phyloP scores from a whole-genome alignment of 73 alveolate species.

The Paramecium tetraurelia region DNA sequence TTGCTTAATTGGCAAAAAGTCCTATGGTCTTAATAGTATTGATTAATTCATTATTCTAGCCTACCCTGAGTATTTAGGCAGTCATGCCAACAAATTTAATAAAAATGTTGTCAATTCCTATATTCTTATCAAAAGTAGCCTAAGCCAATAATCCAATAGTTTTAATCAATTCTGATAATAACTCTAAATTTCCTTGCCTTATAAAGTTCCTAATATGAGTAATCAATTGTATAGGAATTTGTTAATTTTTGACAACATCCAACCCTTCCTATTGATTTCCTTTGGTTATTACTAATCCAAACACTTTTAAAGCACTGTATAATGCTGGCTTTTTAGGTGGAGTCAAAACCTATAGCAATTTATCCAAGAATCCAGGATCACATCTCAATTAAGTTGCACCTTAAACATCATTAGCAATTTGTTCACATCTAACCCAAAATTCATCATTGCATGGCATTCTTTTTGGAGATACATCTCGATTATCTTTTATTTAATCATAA shows the following conservation, averaged over 20 bases:
- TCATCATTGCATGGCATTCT: conserved; percentile 77
- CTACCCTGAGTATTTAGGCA: not conserved
- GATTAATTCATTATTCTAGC: conserved; percentile 20
- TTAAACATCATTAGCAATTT: conserved; percentile 81
- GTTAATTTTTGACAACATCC: conserved; percentile 89
- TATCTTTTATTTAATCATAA: conserved; percentile 54
- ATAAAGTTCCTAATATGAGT: conserved; percentile 60
- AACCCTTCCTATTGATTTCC: conserved; percentile 78
- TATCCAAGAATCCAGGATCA: conserved; percentile 89
- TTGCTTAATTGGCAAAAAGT: conserved; percentile 87
- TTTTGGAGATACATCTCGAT: conserved; percentile 67
- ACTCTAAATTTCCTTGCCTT: conserved; percentile 71
- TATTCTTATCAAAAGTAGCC: conserved; percentile 74
- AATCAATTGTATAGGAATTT: conserved; percentile 70
- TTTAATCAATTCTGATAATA: conserved; percentile 85
- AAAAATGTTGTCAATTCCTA: conserved; percentile 75
- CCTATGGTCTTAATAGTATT: conserved; percentile 86
- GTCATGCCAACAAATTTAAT: not conserved
- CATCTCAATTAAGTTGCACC: conserved; percentile 94
- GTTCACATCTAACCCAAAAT: conserved; percentile 83
- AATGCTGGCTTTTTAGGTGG: conserved; percentile 78
- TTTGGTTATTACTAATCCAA: conserved; percentile 79
- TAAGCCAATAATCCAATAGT: conserved; percentile 88
- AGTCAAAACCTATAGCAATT: conserved; percentile 68
- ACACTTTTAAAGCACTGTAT: conserved; percentile 74